Evolutionary conservation across 805 yeast species (phyloP).

Genomic region (Kodamaea restingae): DNA sequence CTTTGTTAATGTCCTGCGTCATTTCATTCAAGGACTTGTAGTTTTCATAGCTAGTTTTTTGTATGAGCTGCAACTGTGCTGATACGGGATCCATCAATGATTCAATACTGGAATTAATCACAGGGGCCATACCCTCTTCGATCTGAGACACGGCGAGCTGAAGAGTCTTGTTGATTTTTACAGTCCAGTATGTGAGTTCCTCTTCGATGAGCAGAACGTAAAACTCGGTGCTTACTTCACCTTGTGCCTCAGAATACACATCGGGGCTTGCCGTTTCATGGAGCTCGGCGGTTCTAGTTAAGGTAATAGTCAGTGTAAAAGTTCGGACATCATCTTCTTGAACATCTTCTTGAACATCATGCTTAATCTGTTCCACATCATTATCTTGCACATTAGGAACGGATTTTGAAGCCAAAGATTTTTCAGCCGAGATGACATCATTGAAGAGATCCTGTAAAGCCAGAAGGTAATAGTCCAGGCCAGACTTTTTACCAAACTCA

Average conservation of each 20-base stretch:
- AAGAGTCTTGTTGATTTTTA: constrained; percentile 31
- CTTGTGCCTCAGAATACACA: too few species aligned
- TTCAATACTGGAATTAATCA: constrained; percentile 21
- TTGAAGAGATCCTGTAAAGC: constrained; percentile 7
- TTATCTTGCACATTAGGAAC: too few species aligned
- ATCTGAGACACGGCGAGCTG: constrained; percentile 31
- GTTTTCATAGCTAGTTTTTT: constrained; percentile 23
- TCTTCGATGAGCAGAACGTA: constrained; percentile 18
- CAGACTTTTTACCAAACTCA: constrained; percentile 11
- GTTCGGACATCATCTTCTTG: not conserved
- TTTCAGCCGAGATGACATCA: too few species aligned
- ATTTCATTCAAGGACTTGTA: constrained; percentile 29
- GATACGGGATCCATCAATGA: constrained; percentile 23
- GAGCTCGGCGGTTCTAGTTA: constrained; percentile 3
- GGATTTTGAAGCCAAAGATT: too few species aligned
- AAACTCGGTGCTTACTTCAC: constrained; percentile 2
- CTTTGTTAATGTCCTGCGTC: constrained; percentile 31
- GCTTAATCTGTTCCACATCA: too few species aligned
- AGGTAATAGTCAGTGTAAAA: constrained; percentile 10
- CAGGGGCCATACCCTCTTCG: constrained; percentile 28
- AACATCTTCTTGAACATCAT: too few species aligned
- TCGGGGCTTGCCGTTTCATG: too few species aligned
- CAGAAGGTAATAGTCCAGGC: constrained; percentile 3
- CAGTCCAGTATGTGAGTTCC: constrained; percentile 32
- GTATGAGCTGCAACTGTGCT: constrained; percentile 24